Evolutionary conservation across 2,329 filamentous ascomycete species (phyloP), one percentile per base, ranked within the genome.

Genomic region (Beauveria rudraprayagi): DNA sequence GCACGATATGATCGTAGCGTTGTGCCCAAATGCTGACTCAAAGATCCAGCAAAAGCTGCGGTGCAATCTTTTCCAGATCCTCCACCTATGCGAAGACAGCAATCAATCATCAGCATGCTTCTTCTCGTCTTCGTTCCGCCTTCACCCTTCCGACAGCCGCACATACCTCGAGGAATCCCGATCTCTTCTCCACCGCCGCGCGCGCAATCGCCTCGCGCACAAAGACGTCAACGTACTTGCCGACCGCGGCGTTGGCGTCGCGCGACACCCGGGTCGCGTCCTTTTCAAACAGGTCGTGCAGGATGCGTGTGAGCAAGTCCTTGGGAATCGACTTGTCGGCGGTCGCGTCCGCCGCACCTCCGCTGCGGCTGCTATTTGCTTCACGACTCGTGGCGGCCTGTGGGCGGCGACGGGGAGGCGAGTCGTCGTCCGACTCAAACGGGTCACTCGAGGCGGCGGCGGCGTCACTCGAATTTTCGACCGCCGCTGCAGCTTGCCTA

Each of bases 171-270:
- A 93, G 71, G 69, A 92, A 92, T 4, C 83, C 86, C 62, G 84
- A 80, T 37, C 78, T 78, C 70, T 88, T 87, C 77, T 91, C 89
- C 62, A 86, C 85, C 10, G 86, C 84, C 44, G 90, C 87, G 69
- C 93, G 77, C 17, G 91, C 91, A 70, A 97, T 86, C 1, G 91
- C 91, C 76, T 97, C 93, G 64, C 89, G 82, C 58, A 96, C 89
- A 75, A 97, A 97, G 0, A 93, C 84, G 73, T 97, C 91, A 73
- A 97, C 82, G 71, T 97, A 97, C 75, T 88, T 91, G 16, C 86
- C 88, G 62, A 92, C 83, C 1, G 92, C 83, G 7, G 78, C 81
- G 71, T 92, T 90, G 4, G 91, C 91, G 69, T 92, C 89, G 67
- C 84, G 87, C 8, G 87, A 86, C 65, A 96, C 86, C 66, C 88